phyloP scores from a whole-genome alignment of 495 filamentous ascomycete species.

The Beverwykella pulmonaria region DNA sequence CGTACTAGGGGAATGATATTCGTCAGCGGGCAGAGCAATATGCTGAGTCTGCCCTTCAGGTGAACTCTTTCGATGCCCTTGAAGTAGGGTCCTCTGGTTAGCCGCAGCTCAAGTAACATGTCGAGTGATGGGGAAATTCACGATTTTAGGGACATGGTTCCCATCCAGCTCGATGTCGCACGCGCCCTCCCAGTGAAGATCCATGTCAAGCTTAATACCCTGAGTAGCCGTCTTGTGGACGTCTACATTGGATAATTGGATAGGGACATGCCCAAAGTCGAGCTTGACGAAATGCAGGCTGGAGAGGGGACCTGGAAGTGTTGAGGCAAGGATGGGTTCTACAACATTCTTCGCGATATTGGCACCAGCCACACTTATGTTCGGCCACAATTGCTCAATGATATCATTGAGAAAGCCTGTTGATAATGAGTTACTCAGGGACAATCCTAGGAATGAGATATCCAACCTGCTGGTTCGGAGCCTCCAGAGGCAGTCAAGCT shows the following conservation, averaged over 20 bases:
- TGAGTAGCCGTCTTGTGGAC: slow-evolving; percentile 46
- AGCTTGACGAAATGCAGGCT: slow-evolving; percentile 49
- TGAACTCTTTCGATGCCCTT: slow-evolving; percentile 51
- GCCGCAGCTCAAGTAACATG: background rate
- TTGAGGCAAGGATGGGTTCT: slow-evolving; percentile 49
- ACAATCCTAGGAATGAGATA: background rate
- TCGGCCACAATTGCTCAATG: slow-evolving; percentile 51
- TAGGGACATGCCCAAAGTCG: slow-evolving; percentile 46
- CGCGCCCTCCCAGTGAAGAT: slow-evolving; percentile 48
- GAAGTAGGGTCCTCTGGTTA: background rate
- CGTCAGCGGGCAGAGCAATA: slow-evolving; percentile 49
- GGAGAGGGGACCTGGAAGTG: slow-evolving; percentile 47
- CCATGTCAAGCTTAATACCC: slow-evolving; percentile 52
- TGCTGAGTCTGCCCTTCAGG: slow-evolving; percentile 47
- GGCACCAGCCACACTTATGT: slow-evolving; percentile 46
- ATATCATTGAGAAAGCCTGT: slow-evolving; percentile 52
- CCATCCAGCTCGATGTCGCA: slow-evolving; percentile 51
- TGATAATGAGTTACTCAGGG: slow-evolving; percentile 4
- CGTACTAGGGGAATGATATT: slow-evolving; percentile 49
- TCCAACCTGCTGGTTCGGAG: slow-evolving; percentile 23
- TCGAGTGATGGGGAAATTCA: slow-evolving; percentile 14
- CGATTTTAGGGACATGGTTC: slow-evolving; percentile 48
- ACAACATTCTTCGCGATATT: slow-evolving; percentile 47
- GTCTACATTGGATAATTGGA: slow-evolving; percentile 46
- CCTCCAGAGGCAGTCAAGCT: slow-evolving; percentile 25